phyloP scores from a whole-genome alignment of 306 rosid species.

The Sesbania bispinosa region DNA sequence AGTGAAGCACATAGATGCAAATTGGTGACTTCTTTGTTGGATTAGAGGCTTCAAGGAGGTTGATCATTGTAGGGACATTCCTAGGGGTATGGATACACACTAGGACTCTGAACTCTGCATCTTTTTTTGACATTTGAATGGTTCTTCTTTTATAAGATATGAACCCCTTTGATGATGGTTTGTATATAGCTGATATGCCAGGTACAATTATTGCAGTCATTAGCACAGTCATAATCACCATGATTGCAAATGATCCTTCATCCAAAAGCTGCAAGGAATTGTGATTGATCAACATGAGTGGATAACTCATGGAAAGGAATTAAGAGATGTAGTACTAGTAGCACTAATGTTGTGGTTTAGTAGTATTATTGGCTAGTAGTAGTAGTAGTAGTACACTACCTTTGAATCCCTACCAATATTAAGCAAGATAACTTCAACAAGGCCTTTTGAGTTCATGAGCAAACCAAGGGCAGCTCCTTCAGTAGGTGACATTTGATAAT shows the following conservation, averaged over 20 bases:
- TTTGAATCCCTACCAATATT: conserved; percentile 78
- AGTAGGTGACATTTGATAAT: conserved; percentile 54
- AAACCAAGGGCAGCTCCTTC: conserved; percentile 77
- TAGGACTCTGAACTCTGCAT: conserved; percentile 59
- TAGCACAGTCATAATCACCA: conserved; percentile 63
- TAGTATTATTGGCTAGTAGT: not conserved
- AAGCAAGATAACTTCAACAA: conserved; percentile 73
- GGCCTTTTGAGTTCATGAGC: conserved; percentile 93
- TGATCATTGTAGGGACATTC: conserved; percentile 78
- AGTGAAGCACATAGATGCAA: conserved; percentile 67
- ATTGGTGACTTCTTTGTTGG: conserved; percentile 77
- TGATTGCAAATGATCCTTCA: conserved; percentile 58
- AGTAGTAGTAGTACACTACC: conserved; percentile 31
- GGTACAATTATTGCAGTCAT: conserved; percentile 81
- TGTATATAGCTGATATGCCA: conserved; percentile 46
- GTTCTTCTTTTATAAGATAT: conserved; percentile 70
- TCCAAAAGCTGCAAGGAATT: conserved; percentile 59
- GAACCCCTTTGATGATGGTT: conserved; percentile 53
- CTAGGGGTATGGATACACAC: conserved; percentile 75
- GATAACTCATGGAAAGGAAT: not conserved
- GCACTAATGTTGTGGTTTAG: not conserved
- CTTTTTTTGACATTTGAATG: conserved; percentile 52
- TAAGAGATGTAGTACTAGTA: not conserved
- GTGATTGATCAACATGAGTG: not conserved
- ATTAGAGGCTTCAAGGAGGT: conserved; percentile 72